phyloP scores from a whole-genome alignment of 2,329 filamentous ascomycete genomes.

The Botrytis elliptica region DNA sequence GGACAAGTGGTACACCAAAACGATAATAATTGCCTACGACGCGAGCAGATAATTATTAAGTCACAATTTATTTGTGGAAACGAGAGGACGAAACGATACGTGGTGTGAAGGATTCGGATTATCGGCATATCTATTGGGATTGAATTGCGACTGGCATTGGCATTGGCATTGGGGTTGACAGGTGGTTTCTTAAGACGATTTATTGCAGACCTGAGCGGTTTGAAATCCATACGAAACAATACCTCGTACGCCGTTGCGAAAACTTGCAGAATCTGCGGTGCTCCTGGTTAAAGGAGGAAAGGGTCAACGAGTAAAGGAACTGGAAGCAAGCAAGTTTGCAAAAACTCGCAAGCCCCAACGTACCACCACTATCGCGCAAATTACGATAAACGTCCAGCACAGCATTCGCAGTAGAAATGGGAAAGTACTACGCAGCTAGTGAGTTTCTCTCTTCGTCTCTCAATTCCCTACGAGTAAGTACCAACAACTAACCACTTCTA shows the following conservation, averaged over 20 bases:
- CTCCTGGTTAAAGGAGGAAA: background rate
- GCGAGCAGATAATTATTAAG: background rate
- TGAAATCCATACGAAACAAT: background rate
- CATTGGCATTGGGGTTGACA: background rate
- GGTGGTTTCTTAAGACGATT: background rate
- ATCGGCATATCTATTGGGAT: background rate
- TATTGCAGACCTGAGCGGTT: background rate
- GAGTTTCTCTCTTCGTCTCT: background rate
- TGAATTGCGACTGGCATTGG: background rate
- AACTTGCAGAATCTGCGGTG: background rate
- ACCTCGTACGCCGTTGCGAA: background rate
- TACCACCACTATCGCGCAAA: background rate
- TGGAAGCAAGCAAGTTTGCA: background rate
- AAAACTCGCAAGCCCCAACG: background rate
- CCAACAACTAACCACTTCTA: slow-evolving; percentile 7
- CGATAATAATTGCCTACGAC: background rate
- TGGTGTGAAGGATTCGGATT: background rate
- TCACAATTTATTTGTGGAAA: background rate
- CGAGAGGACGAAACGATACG: background rate
- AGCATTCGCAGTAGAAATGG: slow-evolving; percentile 12
- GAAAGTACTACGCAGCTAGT: slow-evolving; percentile 20
- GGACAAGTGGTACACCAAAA: background rate
- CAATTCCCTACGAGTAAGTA: background rate
- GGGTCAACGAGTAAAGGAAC: background rate
- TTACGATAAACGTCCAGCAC: background rate